phyloP scores from a whole-genome alignment of 2,329 filamentous ascomycete genomes.

The Penicillium sp. region DNA sequence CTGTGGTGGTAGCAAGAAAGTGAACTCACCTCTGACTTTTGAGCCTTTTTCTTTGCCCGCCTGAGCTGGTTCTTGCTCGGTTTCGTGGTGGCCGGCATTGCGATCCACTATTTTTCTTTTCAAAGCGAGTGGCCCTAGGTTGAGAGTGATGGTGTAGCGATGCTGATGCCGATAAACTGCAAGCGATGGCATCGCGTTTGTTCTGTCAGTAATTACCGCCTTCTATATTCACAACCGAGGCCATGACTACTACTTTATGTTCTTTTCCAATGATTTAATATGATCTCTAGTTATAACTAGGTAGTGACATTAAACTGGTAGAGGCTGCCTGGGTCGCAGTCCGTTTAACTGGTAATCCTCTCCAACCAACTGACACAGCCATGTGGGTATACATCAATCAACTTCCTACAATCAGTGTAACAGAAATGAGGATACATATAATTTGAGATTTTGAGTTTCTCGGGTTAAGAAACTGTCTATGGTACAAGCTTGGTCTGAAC shows the following conservation, averaged over 20 bases:
- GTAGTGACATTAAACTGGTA: no score
- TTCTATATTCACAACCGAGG: not conserved
- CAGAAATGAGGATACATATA: not conserved
- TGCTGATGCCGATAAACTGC: not conserved
- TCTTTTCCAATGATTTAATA: no score
- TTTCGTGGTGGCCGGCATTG: slow-evolving; percentile 47
- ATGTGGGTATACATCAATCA: not conserved
- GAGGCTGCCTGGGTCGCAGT: not conserved
- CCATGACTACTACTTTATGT: not conserved
- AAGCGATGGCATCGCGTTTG: not conserved
- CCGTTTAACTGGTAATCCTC: not conserved
- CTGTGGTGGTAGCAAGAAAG: slow-evolving; percentile 1
- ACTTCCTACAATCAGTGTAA: not conserved
- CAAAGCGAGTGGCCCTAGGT: not conserved
- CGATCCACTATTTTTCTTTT: not conserved
- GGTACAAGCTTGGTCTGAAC: not conserved
- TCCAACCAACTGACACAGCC: not conserved
- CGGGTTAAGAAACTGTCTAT: not conserved
- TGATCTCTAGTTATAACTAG: no score
- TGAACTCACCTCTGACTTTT: slow-evolving; percentile 60
- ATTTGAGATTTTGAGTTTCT: not conserved
- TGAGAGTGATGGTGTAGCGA: not conserved
- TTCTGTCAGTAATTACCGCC: not conserved
- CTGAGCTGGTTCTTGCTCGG: slow-evolving; percentile 92
- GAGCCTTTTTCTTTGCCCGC: slow-evolving; percentile 89